Evolutionary conservation across 2,329 filamentous ascomycete species (phyloP), one percentile per base, ranked within the genome.

Genomic region (Bipolaris victoriae): DNA sequence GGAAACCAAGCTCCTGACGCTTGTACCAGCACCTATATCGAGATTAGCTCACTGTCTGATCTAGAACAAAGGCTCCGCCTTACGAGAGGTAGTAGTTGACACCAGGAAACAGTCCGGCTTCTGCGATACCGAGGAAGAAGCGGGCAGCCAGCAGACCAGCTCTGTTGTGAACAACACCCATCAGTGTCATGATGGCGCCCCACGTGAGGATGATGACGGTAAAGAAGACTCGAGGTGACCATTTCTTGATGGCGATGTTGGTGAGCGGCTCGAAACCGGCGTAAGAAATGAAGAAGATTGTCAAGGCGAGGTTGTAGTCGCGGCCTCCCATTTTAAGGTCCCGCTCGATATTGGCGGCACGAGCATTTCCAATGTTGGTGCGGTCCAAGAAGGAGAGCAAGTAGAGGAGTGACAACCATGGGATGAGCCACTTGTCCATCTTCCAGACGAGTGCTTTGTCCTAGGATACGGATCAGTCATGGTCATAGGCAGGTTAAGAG

Each of bases 301-400:
- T 90, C 49, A 90, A 68, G 0, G 86, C 86, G 1, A 83, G 84
- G 4, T 89, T 79, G 64, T 90, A 90, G 62, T 88, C 80, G 52
- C 88, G 85, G 1, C 84, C 85, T 0, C 22, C 50, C 71, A 77
- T 72, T 3, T 62, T n/a, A n/a, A 73, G 60, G 18, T 66, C 62
- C 11, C 33, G 50, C 40, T 67, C 70, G 50, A 76, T 69, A 7
- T 72, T 64, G 35, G 75, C 72, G 35, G 79, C 73, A 55, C 72
- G 71, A 52, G 70, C 79, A 81, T 85, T 88, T 33, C 67, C 70
- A 49, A 76, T 76, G 58, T 76, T 76, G 49, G 72, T 75, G 7
- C 73, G 66, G 55, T 76, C 73, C 55, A 76, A 46, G 64, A 76
- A 79, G 5, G 75, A 77, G 33, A 79, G 62, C n/a, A 80, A 72